Evolutionary conservation across 441 rosid genomes (phyloP).

Genomic region (Francoa sonchifolia): DNA sequence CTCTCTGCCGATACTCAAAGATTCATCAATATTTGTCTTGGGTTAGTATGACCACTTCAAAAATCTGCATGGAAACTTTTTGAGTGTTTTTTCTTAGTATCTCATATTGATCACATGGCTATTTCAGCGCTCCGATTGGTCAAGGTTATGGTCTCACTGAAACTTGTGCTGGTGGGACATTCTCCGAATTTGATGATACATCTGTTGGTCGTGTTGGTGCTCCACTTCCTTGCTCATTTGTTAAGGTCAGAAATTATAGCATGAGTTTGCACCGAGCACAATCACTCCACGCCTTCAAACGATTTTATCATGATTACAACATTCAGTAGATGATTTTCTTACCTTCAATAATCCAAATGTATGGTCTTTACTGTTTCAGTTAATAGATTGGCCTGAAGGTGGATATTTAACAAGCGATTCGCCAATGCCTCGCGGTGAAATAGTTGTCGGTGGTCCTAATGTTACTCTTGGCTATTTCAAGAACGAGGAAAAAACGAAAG

Average conservation of each 20-base stretch:
- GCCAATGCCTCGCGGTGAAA: conserved; percentile 96
- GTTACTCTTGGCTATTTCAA: conserved; percentile 86
- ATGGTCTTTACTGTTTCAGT: too few species aligned
- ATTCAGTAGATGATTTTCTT: neutral
- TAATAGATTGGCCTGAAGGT: conserved; percentile 94
- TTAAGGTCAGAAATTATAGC: conserved; percentile 53
- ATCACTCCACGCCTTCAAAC: too few species aligned
- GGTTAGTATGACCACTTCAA: conserved; percentile 39
- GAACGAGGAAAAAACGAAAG: conserved; percentile 71
- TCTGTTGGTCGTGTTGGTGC: conserved; percentile 97
- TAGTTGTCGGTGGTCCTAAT: conserved; percentile 87
- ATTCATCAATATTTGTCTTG: conserved; percentile 94
- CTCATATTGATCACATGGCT: conserved; percentile 12
- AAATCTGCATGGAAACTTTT: neutral
- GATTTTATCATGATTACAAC: neutral
- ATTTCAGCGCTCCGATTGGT: conserved; percentile 81
- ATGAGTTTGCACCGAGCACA: too few species aligned
- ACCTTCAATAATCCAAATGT: too few species aligned
- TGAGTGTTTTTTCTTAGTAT: conserved; percentile 6
- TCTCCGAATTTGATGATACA: conserved; percentile 89
- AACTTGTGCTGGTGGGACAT: conserved; percentile 96
- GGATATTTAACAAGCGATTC: conserved; percentile 62
- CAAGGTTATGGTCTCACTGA: conserved; percentile 99
- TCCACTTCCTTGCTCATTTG: conserved; percentile 83
- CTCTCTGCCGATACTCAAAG: conserved; percentile 95